Evolutionary conservation across 306 rosid species (phyloP).

Genomic region (Trifolium repens): DNA sequence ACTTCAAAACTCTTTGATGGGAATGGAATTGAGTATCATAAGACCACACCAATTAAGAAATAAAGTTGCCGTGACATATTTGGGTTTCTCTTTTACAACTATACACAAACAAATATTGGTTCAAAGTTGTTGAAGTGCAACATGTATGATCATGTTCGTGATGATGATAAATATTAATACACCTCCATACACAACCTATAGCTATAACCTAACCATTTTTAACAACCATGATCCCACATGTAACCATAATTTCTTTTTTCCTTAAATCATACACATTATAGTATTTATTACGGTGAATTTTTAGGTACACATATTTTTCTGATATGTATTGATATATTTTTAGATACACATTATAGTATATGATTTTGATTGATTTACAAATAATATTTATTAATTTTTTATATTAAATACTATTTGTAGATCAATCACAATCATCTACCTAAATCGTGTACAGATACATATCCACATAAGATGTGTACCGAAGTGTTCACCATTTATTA

Average conservation of each 20-base stretch:
- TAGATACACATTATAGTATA: no score
- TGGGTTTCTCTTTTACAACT: background rate
- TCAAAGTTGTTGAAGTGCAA: background rate
- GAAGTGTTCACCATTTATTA: no score
- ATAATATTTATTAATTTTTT: no score
- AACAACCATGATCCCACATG: background rate
- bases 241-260: background rate
- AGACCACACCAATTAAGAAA: constrained; percentile 7
- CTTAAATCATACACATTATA: background rate
- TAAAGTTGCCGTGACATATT: background rate
- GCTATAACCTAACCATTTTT: background rate
- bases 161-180: background rate
- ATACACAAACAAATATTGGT: background rate
- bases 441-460: no score
- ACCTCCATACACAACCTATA: constrained; percentile 10
- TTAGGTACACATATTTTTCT: no score
- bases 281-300: no score
- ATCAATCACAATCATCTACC: no score
- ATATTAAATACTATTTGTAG: no score
- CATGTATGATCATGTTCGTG: background rate
- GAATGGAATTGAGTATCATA: constrained; percentile 3
- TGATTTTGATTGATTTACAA: no score
- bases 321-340: no score
- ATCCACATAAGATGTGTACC: no score
- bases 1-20: background rate